Percentiles rank a stretch among this genome's conserved stretches.
These are phyloP conservation scores for Castanea sativa DNA, from an alignment of 306 rosid species.

Conservation along the genomic window DNA sequence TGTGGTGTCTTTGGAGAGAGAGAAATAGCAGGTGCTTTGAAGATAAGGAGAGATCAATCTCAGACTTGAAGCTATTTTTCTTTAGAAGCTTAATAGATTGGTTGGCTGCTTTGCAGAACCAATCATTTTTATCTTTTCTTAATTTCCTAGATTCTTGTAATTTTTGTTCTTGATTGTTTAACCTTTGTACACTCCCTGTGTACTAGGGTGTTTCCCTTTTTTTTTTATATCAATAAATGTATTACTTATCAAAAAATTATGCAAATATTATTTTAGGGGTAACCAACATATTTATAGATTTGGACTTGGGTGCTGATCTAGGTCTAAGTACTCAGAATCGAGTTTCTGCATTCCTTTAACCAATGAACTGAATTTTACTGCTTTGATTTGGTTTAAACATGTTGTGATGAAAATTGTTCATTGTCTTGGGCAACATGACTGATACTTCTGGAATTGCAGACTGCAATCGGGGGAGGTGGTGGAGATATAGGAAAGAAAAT, in stretches of 20 bases:
- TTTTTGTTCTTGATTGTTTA: too few relatives aligned
- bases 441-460: slow-evolving; percentile 41
- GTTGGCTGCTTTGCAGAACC: too few relatives aligned
- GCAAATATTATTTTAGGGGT: not conserved
- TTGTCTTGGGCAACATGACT: not conserved
- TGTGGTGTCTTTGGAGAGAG: too few relatives aligned
- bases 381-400: not conserved
- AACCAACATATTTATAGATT: not conserved
- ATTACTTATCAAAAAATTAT: not conserved
- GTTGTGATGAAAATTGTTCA: not conserved
- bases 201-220: too few relatives aligned
- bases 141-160: too few relatives aligned
- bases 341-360: not conserved
- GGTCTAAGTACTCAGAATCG: not conserved
- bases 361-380: not conserved
- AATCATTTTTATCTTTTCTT: too few relatives aligned
- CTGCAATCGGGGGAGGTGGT: slow-evolving; percentile 89
- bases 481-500: slow-evolving; percentile 89
- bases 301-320: not conserved
- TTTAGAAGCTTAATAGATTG: too few relatives aligned
- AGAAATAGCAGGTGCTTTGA: too few relatives aligned
- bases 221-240: too few relatives aligned
- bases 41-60: too few relatives aligned
- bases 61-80: too few relatives aligned
- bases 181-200: too few relatives aligned